These are phyloP conservation scores for Epichloe bromicola DNA, from an alignment of 2,329 filamentous ascomycete genomes.

Conservation along the genomic window DNA sequence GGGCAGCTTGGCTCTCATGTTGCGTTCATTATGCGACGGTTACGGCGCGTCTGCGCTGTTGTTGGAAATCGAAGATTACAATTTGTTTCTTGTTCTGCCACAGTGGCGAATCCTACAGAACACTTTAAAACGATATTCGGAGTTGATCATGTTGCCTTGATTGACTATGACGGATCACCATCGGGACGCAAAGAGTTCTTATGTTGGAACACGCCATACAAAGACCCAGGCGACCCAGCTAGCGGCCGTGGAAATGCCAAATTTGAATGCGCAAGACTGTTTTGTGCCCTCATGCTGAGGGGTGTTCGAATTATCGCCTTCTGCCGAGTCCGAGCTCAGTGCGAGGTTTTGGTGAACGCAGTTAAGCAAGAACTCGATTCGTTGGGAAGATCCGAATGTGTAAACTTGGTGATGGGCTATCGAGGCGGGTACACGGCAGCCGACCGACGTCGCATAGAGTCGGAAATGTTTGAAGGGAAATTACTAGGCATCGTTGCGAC, in stretches of 20 bases:
- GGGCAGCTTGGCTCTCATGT: constrained; percentile 89
- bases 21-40: constrained; percentile 81
- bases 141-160: constrained; percentile 63
- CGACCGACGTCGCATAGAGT: constrained; percentile 77
- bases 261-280: constrained; percentile 75
- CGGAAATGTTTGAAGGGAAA: constrained; percentile 94
- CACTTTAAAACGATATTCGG: constrained; percentile 96
- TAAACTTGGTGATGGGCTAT: constrained; percentile 82
- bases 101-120: constrained; percentile 79
- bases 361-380: constrained; percentile 64
- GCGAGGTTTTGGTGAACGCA: constrained; percentile 69
- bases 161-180: constrained; percentile 87
- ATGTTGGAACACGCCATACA: constrained; percentile 95
- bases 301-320: constrained; percentile 91
- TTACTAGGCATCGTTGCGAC: constrained; percentile 89
- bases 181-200: constrained; percentile 84
- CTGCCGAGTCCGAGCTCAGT: constrained; percentile 75
- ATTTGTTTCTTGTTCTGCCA: constrained; percentile 94
- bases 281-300: constrained; percentile 77
- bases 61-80: constrained; percentile 74
- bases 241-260: constrained; percentile 77
- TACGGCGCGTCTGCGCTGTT: constrained; percentile 78
- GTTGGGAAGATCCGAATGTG: constrained; percentile 62
- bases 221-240: constrained; percentile 73
- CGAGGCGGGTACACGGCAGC: constrained; percentile 88